Percentiles rank a stretch among this genome's conserved stretches.
Conservation (phyloP, 768 basidiomycete species). For the Mycena metata region DNA sequence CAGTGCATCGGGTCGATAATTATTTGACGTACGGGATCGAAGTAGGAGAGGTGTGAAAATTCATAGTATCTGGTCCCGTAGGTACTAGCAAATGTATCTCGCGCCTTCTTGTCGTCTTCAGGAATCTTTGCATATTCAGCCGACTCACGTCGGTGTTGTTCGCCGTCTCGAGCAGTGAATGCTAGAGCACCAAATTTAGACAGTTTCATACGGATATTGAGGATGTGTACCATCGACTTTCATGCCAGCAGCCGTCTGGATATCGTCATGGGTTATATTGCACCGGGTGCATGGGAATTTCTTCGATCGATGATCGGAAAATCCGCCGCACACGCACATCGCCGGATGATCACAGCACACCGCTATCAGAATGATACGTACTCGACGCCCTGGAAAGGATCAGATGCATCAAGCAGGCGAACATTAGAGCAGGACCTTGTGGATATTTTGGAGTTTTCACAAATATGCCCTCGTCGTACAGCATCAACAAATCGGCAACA, state of each 20-base stretch:
- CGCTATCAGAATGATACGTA: conserved; percentile 42
- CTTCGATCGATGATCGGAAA: conserved; percentile 42
- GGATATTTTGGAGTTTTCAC: conserved; percentile 17
- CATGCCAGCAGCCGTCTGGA: conserved; percentile 28
- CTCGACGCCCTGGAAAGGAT: no score
- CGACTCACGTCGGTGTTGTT: background rate
- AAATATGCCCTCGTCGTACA: conserved; percentile 15
- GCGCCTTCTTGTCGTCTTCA: conserved; percentile 1
- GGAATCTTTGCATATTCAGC: conserved; percentile 2
- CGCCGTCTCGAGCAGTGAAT: conserved; percentile 3
- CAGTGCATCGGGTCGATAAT: conserved; percentile 48
- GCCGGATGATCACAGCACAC: conserved; percentile 51
- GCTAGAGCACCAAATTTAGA: conserved; percentile 3
- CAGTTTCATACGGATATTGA: background rate
- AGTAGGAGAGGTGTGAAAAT: conserved; percentile 42
- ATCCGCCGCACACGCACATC: conserved; percentile 46
- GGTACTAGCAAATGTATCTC: conserved; percentile 33
- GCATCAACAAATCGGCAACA: conserved; percentile 5
- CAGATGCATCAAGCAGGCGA: no score
- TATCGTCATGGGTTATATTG: no score
- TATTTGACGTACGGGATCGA: conserved; percentile 40
- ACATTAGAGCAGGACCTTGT: no score
- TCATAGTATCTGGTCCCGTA: conserved; percentile 40
- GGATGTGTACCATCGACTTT: conserved; percentile 11
- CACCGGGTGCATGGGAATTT: conserved; percentile 46